Conservation (phyloP, 2,329 filamentous ascomycete genomes). For the Penicillium sp. region DNA sequence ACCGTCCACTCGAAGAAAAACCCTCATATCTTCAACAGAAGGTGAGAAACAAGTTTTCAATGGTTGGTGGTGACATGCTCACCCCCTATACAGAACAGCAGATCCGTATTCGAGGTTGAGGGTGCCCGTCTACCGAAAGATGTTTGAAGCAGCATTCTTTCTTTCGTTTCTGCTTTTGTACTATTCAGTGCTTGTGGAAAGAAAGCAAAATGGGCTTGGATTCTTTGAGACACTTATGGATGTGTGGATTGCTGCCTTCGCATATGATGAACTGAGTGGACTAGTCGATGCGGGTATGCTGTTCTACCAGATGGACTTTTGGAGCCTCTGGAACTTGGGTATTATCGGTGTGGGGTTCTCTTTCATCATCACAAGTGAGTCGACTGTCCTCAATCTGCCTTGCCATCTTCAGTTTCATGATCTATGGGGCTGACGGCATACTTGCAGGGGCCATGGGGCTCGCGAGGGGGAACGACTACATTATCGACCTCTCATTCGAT, state of each 20-base stretch:
- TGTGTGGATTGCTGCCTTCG: conserved; percentile 80
- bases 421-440: conserved; percentile 3
- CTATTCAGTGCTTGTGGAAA: conserved; percentile 76
- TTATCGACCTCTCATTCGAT: conserved; percentile 80
- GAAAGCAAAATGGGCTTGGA: conserved; percentile 63
- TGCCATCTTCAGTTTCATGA: conserved; percentile 7
- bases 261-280: conserved; percentile 81
- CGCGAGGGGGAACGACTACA: conserved; percentile 52
- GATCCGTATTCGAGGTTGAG: conserved; percentile 72
- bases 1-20: conserved; percentile 68
- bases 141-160: conserved; percentile 80
- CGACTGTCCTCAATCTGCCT: conserved; percentile 20
- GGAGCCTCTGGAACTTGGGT: conserved; percentile 68
- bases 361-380: conserved; percentile 69
- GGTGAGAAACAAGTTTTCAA: conserved; percentile 24
- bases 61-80: conserved; percentile 22
- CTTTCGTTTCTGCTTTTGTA: conserved; percentile 71
- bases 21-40: conserved; percentile 68
- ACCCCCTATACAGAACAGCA: conserved; percentile 43
- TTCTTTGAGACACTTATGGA: conserved; percentile 68
- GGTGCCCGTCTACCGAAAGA: conserved; percentile 79
- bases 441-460: conserved; percentile 62
- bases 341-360: conserved; percentile 69
- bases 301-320: conserved; percentile 79
- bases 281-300: conserved; percentile 80